Evolutionary conservation across 2,329 filamentous ascomycete species (phyloP), one percentile per base, ranked within the genome.

Genomic region (Xylariaceae sp.): DNA sequence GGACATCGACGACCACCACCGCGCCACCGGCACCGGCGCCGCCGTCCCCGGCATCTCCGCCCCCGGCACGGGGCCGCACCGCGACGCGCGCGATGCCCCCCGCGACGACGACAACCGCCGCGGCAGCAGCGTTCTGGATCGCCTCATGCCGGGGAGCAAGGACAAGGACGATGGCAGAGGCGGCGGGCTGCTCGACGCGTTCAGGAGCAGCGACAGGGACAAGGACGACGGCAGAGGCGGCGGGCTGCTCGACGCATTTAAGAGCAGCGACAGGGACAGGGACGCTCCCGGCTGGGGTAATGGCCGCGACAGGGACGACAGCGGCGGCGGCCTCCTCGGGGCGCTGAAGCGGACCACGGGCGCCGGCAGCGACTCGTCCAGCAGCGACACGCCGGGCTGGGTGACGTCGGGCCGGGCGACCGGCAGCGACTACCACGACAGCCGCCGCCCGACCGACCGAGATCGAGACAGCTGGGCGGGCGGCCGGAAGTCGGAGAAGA

Each of bases 21-120:
- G 41, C 19, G 33, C 33, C 14, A 30, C 36, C 27, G 40, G 38
- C 33, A 33, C 36, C 27, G 33, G 35, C 17, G 35, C 38, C 7
- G 39, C 34, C 24, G n/a, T 8, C 23, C 5, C 29, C 14, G 17
- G 13, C 13, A 22, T 16, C 19, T 5, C 7, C 23, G 15, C 31
- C n/a, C 5, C 35, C 27, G 12, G 32, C 28, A 5, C 30, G 2
- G 29, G 27, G 14, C 30, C 13, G 23, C 36, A 38, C 31, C 35
- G 31, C 19, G 23, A 40, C 30, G 33, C 25, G 15, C 13, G 25
- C 25, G n/a, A 28, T 18, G 23, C 38, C 30, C 31, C 25, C 18
- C 13, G 25, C 25, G n/a, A 28, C 8, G 9, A 15, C 9, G 14
- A 28, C 10, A 28, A 7, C 9, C 25, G 30, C 6, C 21, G 24